Evolutionary conservation across 2,329 filamentous ascomycete species (phyloP), one percentile per base, ranked within the genome.

Genomic region (Calonectria pteridis): DNA sequence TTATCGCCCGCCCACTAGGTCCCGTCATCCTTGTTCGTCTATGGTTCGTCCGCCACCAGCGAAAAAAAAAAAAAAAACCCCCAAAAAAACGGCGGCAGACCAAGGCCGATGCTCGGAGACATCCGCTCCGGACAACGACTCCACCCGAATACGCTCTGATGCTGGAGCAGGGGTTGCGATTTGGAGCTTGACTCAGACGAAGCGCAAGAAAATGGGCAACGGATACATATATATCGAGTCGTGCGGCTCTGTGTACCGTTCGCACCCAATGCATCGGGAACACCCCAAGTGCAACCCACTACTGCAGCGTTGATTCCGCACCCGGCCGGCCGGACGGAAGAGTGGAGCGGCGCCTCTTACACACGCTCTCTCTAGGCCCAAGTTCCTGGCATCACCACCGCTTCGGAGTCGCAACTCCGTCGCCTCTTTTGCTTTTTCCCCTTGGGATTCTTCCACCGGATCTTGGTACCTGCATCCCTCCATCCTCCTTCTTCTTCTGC

Each of bases 91-190:
- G 37, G 37, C 73, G 73, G 75, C 59, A 14, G 58, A 63, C 73
- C 55, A 62, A 62, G 55, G 73, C 75, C 75, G 75, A 75, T 76
- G 67, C 67, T 71, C 75, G 75, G 75, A 76, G 70, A 43, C 58
- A 65, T 59, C 70, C 65, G 65, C 66, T 65, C 71, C 66, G 66
- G 59, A 50, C n/a, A 10, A 16, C 26, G 64, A 58, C 37, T 69
- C 73, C 75, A 75, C 70, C 62, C 49, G 65, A 59, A 37, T 16
- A 59, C 69, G 26, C 58, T 67, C 37, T 53, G 63, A 62, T 53
- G 16, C 43, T 43, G 53, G 62, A 29, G 29, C 63, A 50, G 40
- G 63, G 59, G 18, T 49, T 49, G 59, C 29, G 26, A 49, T 18
- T 33, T 37, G 28, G 28, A 23, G 43, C 26, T 63, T 49, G 37